Conservation (phyloP, 1,139 yeast genomes). For the Entelexis sorbosivorans region DNA sequence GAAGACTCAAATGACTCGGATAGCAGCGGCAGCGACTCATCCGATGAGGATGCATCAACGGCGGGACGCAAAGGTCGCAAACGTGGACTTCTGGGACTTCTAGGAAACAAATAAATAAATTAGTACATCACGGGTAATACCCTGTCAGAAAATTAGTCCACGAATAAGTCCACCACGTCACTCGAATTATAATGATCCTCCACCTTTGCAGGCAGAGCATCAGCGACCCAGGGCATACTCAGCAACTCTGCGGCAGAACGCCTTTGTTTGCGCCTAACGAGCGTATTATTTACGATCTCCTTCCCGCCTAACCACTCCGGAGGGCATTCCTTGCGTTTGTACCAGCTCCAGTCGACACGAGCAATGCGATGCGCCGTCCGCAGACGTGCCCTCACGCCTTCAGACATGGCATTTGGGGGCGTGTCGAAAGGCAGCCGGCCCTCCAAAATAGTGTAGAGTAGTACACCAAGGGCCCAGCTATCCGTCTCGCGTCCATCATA, state of each 20-base stretch:
- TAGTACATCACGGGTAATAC: background rate
- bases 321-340: slow-evolving; percentile 30
- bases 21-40: slow-evolving; percentile 6
- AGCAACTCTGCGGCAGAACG: slow-evolving; percentile 14
- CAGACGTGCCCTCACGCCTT: slow-evolving; percentile 38
- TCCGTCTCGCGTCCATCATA: slow-evolving; percentile 87
- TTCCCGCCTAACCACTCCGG: slow-evolving; percentile 40
- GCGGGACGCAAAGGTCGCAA: background rate
- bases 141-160: background rate
- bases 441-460: slow-evolving; percentile 73
- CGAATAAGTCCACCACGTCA: slow-evolving; percentile 10
- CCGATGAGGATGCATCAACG: slow-evolving; percentile 2
- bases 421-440: slow-evolving; percentile 84
- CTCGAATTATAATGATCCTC: slow-evolving; percentile 7
- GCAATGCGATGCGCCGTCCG: slow-evolving; percentile 84
- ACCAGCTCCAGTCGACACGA: slow-evolving; percentile 88
- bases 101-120: background rate
- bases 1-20: slow-evolving; percentile 1
- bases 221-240: slow-evolving; percentile 19
- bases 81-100: background rate
- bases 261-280: slow-evolving; percentile 37
- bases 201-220: slow-evolving; percentile 14
- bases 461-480: slow-evolving; percentile 88
- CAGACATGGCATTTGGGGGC: slow-evolving; percentile 36
- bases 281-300: slow-evolving; percentile 42